Percentiles rank a stretch among this genome's conserved stretches.
These are phyloP conservation scores for Paecilomyces sp. DNA, from an alignment of 2,329 filamentous ascomycete genomes.

Conservation along the genomic window DNA sequence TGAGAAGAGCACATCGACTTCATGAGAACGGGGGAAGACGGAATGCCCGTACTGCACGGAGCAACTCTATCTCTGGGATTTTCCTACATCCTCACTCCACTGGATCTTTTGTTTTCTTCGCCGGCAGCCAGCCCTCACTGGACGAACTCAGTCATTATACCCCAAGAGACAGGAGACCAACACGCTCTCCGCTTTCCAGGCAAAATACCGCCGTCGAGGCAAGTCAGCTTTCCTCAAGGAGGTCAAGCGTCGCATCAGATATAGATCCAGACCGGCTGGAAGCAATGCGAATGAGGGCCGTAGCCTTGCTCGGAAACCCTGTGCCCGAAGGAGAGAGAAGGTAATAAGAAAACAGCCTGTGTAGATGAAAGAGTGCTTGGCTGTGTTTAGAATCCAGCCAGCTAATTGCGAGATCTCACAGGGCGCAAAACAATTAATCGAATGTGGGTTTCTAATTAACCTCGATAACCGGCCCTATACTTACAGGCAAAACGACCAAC, in stretches of 20 bases:
- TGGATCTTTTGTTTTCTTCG: background rate
- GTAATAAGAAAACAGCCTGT: slow-evolving; percentile 8
- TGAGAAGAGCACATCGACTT: slow-evolving; percentile 35
- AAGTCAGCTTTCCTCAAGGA: background rate
- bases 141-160: background rate
- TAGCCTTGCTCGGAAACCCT: slow-evolving; percentile 5
- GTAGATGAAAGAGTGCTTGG: slow-evolving; percentile 11
- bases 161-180: background rate
- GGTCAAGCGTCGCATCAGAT: background rate
- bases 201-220: background rate
- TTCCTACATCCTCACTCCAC: background rate
- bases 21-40: background rate
- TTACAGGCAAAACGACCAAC: background rate
- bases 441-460: background rate
- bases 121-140: background rate
- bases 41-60: background rate
- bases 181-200: background rate
- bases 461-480: background rate
- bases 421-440: background rate
- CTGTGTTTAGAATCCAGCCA: background rate
- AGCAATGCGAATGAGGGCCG: slow-evolving; percentile 6
- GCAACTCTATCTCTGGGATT: background rate
- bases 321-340: slow-evolving; percentile 12
- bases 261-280: slow-evolving; percentile 2
- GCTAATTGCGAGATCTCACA: background rate